Base-by-base conservation (phyloP, 106 monocot genomes). In the Agapanthus africanus region DNA sequence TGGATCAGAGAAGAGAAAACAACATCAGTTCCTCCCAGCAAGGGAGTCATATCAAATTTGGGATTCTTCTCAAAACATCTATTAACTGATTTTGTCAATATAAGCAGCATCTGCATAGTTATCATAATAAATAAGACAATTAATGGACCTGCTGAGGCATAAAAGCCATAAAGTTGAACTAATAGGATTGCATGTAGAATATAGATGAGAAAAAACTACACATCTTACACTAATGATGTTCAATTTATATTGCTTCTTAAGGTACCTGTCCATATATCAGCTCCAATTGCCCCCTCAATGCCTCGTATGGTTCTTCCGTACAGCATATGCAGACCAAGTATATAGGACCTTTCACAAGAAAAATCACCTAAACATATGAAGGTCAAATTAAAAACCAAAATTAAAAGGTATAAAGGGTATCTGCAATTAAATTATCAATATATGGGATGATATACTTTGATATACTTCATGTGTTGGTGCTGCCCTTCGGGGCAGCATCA, bases 331-430 rank as follows among this genome's bases (percentile, higher is more conserved):
- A 90, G 6, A 90, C 97, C 71, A 97, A 81, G 78, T 97, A 97
- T 75, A 97, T 87, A 74, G 97, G 97, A 51, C 89, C 97, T 78
- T 97, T 97, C 65, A 97, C 97, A 73, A 97, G 80, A 83, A 97
- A 97, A 72, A 97, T 80, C 70, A 97, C 80, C 97, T 97, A 86
- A 68, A 77, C 22, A 71, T 39, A 46, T 27, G 44, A 26, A 66
- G 77, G 13, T 42, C 4, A n/a, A 59, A 28, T 47, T 69, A 65
- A 71, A 68, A 36, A 47, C 11, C 51, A 81, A 33, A 72, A 67
- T 4, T n/a, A 23, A 67, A 7, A 39, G 56, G 9, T 19, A 65
- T 40, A 28, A 62, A 62, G 27, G 11, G 38, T 38, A 40, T 5
- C n/a, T 37, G 63, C 37, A 39, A n/a, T n/a, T n/a, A n/a, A n/a